Evolutionary conservation across 495 filamentous ascomycete genomes (phyloP).

Genomic region (Podospora australis): DNA sequence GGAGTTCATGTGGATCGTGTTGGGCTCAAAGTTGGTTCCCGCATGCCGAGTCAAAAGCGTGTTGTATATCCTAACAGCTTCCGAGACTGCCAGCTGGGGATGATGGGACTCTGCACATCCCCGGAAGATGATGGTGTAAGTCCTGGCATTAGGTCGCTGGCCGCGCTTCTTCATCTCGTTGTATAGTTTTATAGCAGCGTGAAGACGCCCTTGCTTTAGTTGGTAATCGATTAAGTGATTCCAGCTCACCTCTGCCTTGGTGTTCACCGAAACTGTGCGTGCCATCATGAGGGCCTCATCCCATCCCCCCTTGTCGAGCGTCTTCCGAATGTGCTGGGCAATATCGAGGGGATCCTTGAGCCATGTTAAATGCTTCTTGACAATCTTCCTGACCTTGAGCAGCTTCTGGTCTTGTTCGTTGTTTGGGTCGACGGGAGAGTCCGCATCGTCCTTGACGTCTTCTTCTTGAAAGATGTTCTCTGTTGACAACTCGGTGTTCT

Average conservation of each 20-base stretch:
- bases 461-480: neutral
- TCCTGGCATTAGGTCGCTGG: slow-evolving; percentile 63
- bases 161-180: slow-evolving; percentile 98
- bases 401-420: neutral
- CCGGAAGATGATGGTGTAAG: slow-evolving; percentile 76
- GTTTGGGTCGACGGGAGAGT: no score
- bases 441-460: neutral
- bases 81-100: slow-evolving; percentile 45
- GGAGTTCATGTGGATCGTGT: slow-evolving; percentile 78
- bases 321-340: slow-evolving; percentile 50
- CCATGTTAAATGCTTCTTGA: slow-evolving; percentile 54
- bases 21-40: slow-evolving; percentile 45
- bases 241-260: slow-evolving; percentile 68
- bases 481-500: neutral
- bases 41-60: slow-evolving; percentile 51
- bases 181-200: slow-evolving; percentile 64
- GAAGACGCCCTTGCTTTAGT: slow-evolving; percentile 51
- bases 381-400: slow-evolving; percentile 22
- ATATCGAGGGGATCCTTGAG: slow-evolving; percentile 61
- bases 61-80: slow-evolving; percentile 64
- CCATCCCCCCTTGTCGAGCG: slow-evolving; percentile 48
- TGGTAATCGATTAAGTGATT: slow-evolving; percentile 75
- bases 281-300: slow-evolving; percentile 60
- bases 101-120: slow-evolving; percentile 57
- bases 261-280: slow-evolving; percentile 54